A percentile compares a stretch with the other conserved stretches of the same genome.
Evolutionary conservation across 2,329 filamentous ascomycete genomes (phyloP).

Genomic region (Exophiala xenobiotica): DNA sequence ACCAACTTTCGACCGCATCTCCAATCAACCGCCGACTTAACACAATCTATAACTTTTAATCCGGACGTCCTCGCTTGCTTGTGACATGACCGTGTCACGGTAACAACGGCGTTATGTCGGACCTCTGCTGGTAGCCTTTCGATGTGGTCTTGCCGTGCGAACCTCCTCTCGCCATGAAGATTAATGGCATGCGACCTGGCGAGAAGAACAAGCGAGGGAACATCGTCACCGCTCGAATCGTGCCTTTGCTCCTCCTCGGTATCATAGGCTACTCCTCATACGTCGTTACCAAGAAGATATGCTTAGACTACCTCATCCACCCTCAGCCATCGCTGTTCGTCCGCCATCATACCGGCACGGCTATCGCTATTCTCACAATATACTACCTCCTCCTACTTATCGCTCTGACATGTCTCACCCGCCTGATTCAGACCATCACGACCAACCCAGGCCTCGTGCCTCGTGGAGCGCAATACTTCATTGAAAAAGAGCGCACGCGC

Average conservation of each 20-base stretch:
- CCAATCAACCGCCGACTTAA: too few species aligned
- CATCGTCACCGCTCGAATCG: constrained; percentile 61
- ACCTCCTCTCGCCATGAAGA: constrained; percentile 19
- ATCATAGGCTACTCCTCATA: constrained; percentile 70
- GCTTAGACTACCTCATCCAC: constrained; percentile 68
- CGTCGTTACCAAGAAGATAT: constrained; percentile 65
- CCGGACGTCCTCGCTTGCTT: too few species aligned
- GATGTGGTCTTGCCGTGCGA: too few species aligned
- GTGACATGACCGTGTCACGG: too few species aligned
- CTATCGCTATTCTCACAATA: constrained; percentile 67
- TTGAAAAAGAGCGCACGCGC: constrained; percentile 31
- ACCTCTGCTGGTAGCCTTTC: too few species aligned
- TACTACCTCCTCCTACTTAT: constrained; percentile 71
- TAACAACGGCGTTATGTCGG: too few species aligned
- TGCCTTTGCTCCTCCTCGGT: constrained; percentile 68
- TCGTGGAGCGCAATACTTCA: constrained; percentile 50
- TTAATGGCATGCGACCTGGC: constrained; percentile 11
- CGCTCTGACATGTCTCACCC: constrained; percentile 66
- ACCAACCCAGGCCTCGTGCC: constrained; percentile 73
- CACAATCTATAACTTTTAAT: too few species aligned
- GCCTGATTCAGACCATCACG: constrained; percentile 67
- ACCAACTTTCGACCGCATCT: too few species aligned
- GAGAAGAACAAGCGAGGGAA: constrained; percentile 39
- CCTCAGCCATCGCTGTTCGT: constrained; percentile 40
- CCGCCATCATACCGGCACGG: constrained; percentile 54